Evolutionary conservation across 331 rosid genomes (phyloP).

Genomic region (Acacia pycnantha): DNA sequence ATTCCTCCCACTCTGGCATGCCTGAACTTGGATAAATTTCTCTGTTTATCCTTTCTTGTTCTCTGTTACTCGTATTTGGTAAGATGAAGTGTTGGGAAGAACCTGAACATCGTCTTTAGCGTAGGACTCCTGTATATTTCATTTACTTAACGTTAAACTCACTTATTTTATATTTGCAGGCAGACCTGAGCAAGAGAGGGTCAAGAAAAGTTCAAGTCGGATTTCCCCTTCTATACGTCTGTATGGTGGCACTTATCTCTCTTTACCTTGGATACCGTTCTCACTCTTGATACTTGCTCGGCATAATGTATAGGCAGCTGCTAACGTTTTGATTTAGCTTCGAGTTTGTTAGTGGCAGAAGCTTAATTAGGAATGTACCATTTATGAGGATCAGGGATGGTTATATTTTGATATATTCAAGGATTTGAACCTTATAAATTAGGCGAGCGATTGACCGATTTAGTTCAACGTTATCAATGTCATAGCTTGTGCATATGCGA

Average conservation of each 20-base stretch:
- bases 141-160: constrained; percentile 19
- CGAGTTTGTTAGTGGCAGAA: constrained; percentile 30
- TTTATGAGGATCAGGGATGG: constrained; percentile 17
- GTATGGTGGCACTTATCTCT: constrained; percentile 73
- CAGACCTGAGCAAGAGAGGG: constrained; percentile 47
- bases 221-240: constrained; percentile 77
- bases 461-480: constrained; percentile 8
- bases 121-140: constrained; percentile 5
- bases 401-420: neutral
- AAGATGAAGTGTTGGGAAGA: neutral
- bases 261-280: constrained; percentile 62
- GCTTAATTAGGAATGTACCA: constrained; percentile 38
- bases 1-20: constrained; percentile 1
- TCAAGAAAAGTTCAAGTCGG: constrained; percentile 61
- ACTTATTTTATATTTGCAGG: constrained; percentile 44
- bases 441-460: neutral
- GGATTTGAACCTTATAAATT: neutral
- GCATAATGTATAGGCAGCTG: constrained; percentile 22
- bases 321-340: constrained; percentile 30
- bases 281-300: constrained; percentile 40
- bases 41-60: constrained; percentile 1
- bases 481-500: constrained; percentile 32
- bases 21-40: constrained; percentile 18
- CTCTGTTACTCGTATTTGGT: neutral
- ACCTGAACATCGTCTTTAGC: neutral